These are phyloP conservation scores for Ustilago nuda DNA, from an alignment of 1,284 basidiomycete genomes.

Conservation along the genomic window DNA sequence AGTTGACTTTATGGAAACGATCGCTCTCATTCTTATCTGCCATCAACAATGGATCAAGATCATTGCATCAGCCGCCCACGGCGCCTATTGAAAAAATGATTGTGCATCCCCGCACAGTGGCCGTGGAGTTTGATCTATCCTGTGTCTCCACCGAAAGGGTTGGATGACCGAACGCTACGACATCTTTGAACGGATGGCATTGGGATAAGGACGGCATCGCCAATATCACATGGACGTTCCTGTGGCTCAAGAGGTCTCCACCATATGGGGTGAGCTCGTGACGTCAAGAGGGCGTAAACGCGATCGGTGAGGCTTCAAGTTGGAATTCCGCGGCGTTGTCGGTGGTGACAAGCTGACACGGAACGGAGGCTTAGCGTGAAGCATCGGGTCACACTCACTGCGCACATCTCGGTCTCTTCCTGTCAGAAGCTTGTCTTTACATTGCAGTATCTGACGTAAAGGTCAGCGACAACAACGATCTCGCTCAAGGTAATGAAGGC, in stretches of 20 bases:
- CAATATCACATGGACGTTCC: neutral
- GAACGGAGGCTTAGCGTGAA: neutral
- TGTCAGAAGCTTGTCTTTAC: neutral
- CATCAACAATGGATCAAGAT: neutral
- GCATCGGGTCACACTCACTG: neutral
- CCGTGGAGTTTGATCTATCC: neutral
- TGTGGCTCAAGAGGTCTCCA: neutral
- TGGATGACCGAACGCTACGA: neutral
- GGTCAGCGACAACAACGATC: neutral
- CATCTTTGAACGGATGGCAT: neutral
- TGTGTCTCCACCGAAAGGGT: neutral
- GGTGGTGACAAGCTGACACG: neutral
- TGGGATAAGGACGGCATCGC: neutral
- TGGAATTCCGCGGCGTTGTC: neutral
- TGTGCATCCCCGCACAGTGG: neutral
- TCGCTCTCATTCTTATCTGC: neutral
- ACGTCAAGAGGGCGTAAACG: neutral
- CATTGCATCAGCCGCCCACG: neutral
- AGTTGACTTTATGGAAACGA: too few species aligned
- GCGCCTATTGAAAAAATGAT: neutral
- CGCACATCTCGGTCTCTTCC: neutral
- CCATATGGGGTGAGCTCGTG: neutral
- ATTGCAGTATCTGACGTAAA: neutral
- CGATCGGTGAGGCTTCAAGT: neutral
- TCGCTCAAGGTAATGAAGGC: neutral